phyloP scores from a whole-genome alignment of 805 yeast genomes.

The Candida vaughaniae region DNA sequence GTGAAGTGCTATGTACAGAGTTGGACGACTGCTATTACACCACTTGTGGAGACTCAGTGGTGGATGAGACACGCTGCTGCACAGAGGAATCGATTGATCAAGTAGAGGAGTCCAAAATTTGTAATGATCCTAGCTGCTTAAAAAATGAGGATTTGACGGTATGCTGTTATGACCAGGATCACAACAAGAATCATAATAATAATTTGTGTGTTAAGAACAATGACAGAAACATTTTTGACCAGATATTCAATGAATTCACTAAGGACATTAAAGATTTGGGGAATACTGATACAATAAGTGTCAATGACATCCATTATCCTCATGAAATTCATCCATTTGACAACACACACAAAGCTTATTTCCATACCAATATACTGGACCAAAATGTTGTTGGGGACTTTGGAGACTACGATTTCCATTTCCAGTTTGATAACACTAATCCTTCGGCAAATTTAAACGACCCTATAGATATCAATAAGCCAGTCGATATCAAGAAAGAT shows the following conservation, averaged over 20 bases:
- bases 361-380: conserved; percentile 43
- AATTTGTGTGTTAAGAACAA: conserved; percentile 31
- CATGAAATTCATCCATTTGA: conserved; percentile 32
- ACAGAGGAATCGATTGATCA: background rate
- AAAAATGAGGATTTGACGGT: conserved; percentile 8
- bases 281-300: background rate
- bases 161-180: conserved; percentile 13
- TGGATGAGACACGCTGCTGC: background rate
- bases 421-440: conserved; percentile 29
- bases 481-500: background rate
- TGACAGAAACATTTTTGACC: conserved; percentile 36
- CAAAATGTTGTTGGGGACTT: conserved; percentile 11
- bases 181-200: conserved; percentile 15
- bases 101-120: conserved; percentile 1
- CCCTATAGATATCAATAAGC: background rate
- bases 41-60: conserved; percentile 27
- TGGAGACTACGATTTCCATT: conserved; percentile 37
- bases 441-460: too few species aligned
- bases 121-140: conserved; percentile 11
- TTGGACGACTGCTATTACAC: conserved; percentile 44
- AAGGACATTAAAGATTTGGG: conserved; percentile 14
- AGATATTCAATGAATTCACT: conserved; percentile 37
- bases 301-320: conserved; percentile 36
- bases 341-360: conserved; percentile 42
- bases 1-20: conserved; percentile 43